Base-by-base conservation (phyloP, 345 rosid genomes). In the Limnanthes douglasii region DNA sequence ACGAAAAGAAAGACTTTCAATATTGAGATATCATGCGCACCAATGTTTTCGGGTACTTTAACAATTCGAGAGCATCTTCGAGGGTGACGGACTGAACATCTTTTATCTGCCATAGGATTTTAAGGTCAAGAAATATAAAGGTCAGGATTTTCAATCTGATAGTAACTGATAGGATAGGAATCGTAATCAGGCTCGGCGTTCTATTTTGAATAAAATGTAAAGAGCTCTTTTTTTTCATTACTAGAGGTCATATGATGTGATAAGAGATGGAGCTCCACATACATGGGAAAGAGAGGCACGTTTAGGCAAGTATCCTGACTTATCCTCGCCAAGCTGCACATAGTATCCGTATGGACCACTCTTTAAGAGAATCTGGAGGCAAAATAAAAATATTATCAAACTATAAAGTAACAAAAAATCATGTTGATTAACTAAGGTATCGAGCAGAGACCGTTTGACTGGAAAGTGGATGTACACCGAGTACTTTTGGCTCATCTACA, bases 281-380 rank as follows among this genome's bases (percentile, higher is more conserved):
- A 90, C 98, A 55, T 77, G 93, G 55, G 86, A 45, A 44, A 61
- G 62, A 21, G 78, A 72, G 24, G 93, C 70, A 45, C 98, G 68
- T 72, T 84, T 67, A 38, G 96, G 96, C 18, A 51, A 13, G 48
- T 61, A 71, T 25, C 82, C 92, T 19, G 44, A 75, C 53, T 66
- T 80, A 51, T 84, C 85, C 46, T 90, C 96, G 20, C 96, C 96
- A 41, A 90, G 94, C 62, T 90, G 98, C 44, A 90, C 67, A 45
- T 90, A 84, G 60, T 33, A 37, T 56, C 98, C 98, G 44, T 84
- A 90, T 21, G 98, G 98, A 45, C 98, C 98, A 40, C 59, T 77
- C 73, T 80, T 90, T 40, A 90, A 57, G 43, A 90, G 60, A 66
- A 84, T 45, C 98, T 90, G 68, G 27, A 34, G 3, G 16, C 47